These are phyloP conservation scores for Beauveria asiatica DNA, from an alignment of 2,329 filamentous ascomycete genomes.

Conservation along the genomic window DNA sequence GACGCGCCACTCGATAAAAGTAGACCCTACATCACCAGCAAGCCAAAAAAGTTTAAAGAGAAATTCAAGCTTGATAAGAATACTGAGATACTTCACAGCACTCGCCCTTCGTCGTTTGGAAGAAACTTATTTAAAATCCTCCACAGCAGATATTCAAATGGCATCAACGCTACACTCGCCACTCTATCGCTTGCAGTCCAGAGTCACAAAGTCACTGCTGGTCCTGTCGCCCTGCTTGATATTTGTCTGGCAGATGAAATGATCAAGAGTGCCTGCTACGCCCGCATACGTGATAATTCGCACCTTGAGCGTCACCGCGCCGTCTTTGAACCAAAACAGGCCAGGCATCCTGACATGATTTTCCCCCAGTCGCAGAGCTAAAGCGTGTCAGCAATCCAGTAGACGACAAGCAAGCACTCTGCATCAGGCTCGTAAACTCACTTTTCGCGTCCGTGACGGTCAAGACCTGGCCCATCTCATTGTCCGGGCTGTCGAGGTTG, in stretches of 20 bases:
- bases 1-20: neutral
- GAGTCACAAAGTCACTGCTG: conserved; percentile 1
- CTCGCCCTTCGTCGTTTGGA: no score
- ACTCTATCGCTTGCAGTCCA: neutral
- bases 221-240: conserved; percentile 6
- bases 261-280: neutral
- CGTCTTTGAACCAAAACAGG: neutral
- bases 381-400: neutral
- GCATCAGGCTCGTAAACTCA: neutral
- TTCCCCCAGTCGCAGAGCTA: conserved; percentile 1
- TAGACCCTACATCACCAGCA: neutral
- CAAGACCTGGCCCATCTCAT: conserved; percentile 2
- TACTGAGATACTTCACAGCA: neutral
- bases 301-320: neutral
- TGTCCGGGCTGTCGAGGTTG: neutral
- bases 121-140: neutral
- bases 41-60: no score
- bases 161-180: neutral
- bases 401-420: no score
- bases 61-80: neutral
- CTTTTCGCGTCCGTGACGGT: conserved; percentile 3
- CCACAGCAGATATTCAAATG: neutral
- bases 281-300: conserved; percentile 3
- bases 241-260: conserved; percentile 3
- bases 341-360: conserved; percentile 1